These are phyloP conservation scores for Teratosphaeria zuluensis DNA, from an alignment of 2,329 filamentous ascomycete genomes.

Conservation along the genomic window DNA sequence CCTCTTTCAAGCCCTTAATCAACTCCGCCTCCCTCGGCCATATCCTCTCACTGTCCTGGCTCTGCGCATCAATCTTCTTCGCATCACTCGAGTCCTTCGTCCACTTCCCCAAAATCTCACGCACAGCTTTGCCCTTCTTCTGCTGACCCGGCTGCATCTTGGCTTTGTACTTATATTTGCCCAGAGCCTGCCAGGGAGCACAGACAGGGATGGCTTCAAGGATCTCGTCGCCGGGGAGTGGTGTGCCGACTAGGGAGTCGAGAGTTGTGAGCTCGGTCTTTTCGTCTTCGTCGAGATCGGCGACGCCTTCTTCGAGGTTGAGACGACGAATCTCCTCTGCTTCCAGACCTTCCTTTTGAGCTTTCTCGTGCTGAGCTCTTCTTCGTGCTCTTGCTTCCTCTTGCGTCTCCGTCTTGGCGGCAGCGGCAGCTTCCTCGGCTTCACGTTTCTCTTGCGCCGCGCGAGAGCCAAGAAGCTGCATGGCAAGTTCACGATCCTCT, in stretches of 20 bases:
- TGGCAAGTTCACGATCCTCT: conserved; percentile 75
- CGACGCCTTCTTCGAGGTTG: conserved; percentile 48
- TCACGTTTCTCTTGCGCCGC: conserved; percentile 58
- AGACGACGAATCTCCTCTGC: conserved; percentile 59
- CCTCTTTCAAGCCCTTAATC: conserved; percentile 67
- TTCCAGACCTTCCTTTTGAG: conserved; percentile 64
- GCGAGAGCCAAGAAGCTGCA: conserved; percentile 73
- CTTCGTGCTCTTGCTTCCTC: conserved; percentile 65
- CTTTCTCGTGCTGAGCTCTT: conserved; percentile 67
- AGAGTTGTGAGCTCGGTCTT: conserved; percentile 43
- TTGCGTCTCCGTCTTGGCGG: conserved; percentile 53
- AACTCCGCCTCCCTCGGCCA: conserved; percentile 82
- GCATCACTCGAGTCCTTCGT: conserved; percentile 49
- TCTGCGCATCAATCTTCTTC: conserved; percentile 35
- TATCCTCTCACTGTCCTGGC: conserved; percentile 57
- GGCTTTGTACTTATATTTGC: conserved; percentile 80
- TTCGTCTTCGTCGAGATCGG: conserved; percentile 23
- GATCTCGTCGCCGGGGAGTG: conserved; percentile 73
- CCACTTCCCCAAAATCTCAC: conserved; percentile 82
- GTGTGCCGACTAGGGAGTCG: conserved; percentile 67
- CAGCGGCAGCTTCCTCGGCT: conserved; percentile 48
- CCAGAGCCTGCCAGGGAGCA: conserved; percentile 53
- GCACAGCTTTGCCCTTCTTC: conserved; percentile 92
- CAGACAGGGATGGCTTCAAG: conserved; percentile 54
- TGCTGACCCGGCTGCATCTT: conserved; percentile 83